Percentiles rank a stretch among this genome's conserved stretches.
phyloP scores from a whole-genome alignment of 345 rosid genomes.

The Eucalyptus leucophloia region DNA sequence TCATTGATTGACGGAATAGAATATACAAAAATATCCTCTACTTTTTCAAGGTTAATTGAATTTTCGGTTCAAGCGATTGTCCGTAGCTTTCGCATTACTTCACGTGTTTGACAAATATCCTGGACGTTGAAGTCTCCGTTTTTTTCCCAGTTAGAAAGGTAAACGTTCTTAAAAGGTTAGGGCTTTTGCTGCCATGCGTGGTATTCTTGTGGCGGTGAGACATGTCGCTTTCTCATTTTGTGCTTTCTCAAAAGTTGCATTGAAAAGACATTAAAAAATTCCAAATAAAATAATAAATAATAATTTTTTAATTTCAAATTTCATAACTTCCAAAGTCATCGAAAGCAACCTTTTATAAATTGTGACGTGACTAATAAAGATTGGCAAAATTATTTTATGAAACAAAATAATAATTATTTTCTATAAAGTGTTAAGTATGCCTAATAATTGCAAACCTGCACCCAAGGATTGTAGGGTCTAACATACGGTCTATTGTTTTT shows the following conservation, averaged over 20 bases:
- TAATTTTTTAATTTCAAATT: no score
- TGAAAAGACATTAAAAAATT: no score
- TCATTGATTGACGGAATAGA: no score
- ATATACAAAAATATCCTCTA: no score
- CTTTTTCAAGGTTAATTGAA: background rate
- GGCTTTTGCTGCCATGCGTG: background rate
- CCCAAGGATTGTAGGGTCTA: fast-evolving
- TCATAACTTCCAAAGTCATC: no score
- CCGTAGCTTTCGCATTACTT: background rate
- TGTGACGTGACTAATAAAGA: no score
- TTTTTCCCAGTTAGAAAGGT: background rate
- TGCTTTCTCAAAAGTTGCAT: background rate
- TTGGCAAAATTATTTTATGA: no score
- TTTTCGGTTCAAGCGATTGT: background rate
- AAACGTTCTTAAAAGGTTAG: background rate
- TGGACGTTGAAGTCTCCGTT: background rate
- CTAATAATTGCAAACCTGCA: no score
- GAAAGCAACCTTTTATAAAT: no score
- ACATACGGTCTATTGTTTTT: fast-evolving
- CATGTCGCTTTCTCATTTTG: background rate
- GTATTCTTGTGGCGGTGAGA: background rate
- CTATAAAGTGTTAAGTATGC: no score
- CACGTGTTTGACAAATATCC: background rate
- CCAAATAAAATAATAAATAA: no score
- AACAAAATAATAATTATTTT: no score